Evolutionary conservation across 768 basidiomycete species (phyloP), one percentile per base, ranked within the genome.

Genomic region (Ramaria sp.): DNA sequence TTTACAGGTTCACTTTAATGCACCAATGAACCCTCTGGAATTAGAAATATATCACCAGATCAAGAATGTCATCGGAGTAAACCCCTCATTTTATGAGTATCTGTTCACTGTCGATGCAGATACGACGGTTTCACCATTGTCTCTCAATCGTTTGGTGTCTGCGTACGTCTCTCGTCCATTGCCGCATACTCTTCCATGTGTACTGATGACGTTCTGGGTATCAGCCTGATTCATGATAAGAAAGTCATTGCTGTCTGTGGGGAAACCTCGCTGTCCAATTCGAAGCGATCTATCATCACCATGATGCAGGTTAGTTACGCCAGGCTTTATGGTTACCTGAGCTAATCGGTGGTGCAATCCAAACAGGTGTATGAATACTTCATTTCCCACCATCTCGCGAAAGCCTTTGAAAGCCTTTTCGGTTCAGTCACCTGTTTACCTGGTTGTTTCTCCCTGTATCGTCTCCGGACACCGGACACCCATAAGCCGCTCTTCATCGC

Each of bases 1-100:
- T 53, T 19, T 3, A 24, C 59, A 92, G 91, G 96, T 98, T 46
- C 96, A 98, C 71, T 98, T 95, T 71, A 91, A 94, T 68, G 71
- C 91, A 20, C 86, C 93, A 0, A 98, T 99, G 96, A 91, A 88
- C 65, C 96, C 96, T 0, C 72, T 95, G 60, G 96, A 99, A 72
- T 72, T 99, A 53, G 96, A 99, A 74, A 95, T 99, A 75, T 98
- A 93, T 67, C 96, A 98, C 68, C 96, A 99, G 71, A 93, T 98
- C 78, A 92, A 97, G 80, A 99, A 99, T 65, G 93, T 98, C 54
- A 97, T 99, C 64, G 96, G 96, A 70, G 92, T 99, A 65, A 96
- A 99, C 71, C 96, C 95, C 2, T 86, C 91, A 0, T 97, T 98
- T 73, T 99, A 98, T 71, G 96, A 98, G 71, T 97, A 94, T 64